Conservation (phyloP, 208 protist genomes). For the Trypanosoma theileri region DNA sequence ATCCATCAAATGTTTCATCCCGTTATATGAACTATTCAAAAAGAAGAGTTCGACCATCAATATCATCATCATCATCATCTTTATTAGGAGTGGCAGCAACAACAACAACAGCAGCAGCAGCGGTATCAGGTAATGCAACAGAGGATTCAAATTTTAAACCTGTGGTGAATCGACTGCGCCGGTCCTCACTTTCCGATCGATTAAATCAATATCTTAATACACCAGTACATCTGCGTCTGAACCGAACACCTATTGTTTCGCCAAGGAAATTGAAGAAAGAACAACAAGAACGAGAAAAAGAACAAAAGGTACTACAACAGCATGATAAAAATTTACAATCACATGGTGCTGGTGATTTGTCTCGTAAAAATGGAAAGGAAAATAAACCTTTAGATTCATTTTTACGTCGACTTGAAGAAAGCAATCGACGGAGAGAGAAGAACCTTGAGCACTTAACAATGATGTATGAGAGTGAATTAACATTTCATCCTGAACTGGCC, state of each 20-base stretch:
- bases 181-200: background rate
- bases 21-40: constrained; percentile 8
- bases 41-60: background rate
- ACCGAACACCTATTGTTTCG: background rate
- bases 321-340: background rate
- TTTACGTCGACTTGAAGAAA: constrained; percentile 14
- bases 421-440: constrained; percentile 2
- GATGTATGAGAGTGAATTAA: constrained; percentile 8
- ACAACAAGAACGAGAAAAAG: background rate
- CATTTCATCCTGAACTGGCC: constrained; percentile 8
- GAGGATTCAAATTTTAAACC: constrained; percentile 12
- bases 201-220: constrained; percentile 3
- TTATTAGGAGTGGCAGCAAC: too few relatives aligned
- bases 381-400: background rate
- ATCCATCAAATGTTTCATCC: constrained; percentile 4
- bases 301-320: background rate
- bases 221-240: constrained; percentile 4
- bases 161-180: background rate
- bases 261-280: background rate
- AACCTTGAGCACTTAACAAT: constrained; percentile 7
- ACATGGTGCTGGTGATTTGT: background rate
- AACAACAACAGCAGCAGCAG: too few relatives aligned
- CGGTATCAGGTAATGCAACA: background rate
- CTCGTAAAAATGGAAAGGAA: background rate
- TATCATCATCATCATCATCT: too few relatives aligned